A percentile compares a stretch with the other conserved stretches of the same genome.
These are phyloP conservation scores for Sphagnum fallax DNA, from an alignment of 228 moss, liverwort and hornwort species.

Conservation along the genomic window DNA sequence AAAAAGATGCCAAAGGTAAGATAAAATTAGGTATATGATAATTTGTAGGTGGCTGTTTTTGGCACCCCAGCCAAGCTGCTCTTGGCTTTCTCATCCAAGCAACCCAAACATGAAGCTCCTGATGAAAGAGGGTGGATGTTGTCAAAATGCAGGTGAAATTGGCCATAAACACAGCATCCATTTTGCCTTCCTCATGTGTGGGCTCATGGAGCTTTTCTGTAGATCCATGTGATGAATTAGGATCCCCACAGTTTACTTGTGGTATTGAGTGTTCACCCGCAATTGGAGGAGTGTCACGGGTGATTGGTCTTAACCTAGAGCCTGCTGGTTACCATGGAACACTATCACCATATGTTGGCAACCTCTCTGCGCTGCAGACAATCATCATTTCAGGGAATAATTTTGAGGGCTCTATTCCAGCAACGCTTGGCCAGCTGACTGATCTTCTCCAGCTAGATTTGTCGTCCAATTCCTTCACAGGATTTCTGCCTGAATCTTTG, in stretches of 20 bases:
- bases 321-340: conserved; percentile 45
- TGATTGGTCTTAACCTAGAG: conserved; percentile 40
- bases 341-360: conserved; percentile 46
- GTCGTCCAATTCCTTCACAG: conserved; percentile 39
- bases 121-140: no score
- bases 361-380: conserved; percentile 40
- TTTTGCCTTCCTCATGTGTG: conserved; percentile 39
- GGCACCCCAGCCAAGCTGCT: no score
- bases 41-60: no score
- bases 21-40: no score
- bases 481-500: conserved; percentile 31
- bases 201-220: conserved; percentile 50
- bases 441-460: conserved; percentile 38
- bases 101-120: no score
- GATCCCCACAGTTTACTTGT: conserved; percentile 26
- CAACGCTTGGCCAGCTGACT: conserved; percentile 22
- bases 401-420: conserved; percentile 39
- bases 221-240: conserved; percentile 42
- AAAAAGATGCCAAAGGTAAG: no score
- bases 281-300: conserved; percentile 20
- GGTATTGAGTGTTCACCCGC: conserved; percentile 45
- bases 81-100: no score
- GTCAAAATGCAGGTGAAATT: conserved; percentile 30
- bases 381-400: conserved; percentile 32
- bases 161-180: conserved; percentile 44